Evolutionary conservation across 371 early-diverging fungal species (phyloP), one percentile per base, ranked within the genome.

Genomic region (Apophysomyces ossiformis): DNA sequence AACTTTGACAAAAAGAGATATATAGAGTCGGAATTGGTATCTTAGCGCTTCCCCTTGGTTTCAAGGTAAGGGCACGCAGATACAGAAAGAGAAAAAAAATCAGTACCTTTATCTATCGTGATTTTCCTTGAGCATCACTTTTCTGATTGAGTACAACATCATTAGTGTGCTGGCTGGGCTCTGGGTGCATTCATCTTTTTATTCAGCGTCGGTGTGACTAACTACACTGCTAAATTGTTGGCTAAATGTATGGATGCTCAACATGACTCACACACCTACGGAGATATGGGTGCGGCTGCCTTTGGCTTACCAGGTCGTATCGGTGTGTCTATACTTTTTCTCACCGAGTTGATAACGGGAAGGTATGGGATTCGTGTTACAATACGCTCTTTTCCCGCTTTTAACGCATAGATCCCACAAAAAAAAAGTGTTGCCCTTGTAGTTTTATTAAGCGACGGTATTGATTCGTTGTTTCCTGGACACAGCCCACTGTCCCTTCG

Each of bases 241-340:
- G 84, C 75, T 13, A 78, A 83, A 67, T 90, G 89, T 69, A 64
- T 92, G 65, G 81, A 85, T 41, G 62, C 73, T 43, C 74, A 79
- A 60, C 76, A 74, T 12, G 76, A 78, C 21, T 74, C 80, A 8
- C 69, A 71, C 32, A 87, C 87, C 12, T 90, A 89, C 73, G 86
- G 89, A 36, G 93, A 92, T 67, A 77, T 90, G 68, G 91, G 88
- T 26, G 84, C 87, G 16, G 66, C 76, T 13, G 89, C 93, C 2
- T 92, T 87, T 81, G 92, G 92, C 15, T 67, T 75, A n/a, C 65
- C 69, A 35, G 90, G 87, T 5, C 77, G 89, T 41, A 66, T 81
- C 26, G 65, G 71, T 39, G 77, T 88, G 15, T 72, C 83, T 4
- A 37, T 73, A 1, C 61, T 93, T 26, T 91, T 91, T 73, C 72